Evolutionary conservation across 2,329 filamentous ascomycete species (phyloP), one percentile per base, ranked within the genome.

Genomic region (Teratosphaeria viscida): DNA sequence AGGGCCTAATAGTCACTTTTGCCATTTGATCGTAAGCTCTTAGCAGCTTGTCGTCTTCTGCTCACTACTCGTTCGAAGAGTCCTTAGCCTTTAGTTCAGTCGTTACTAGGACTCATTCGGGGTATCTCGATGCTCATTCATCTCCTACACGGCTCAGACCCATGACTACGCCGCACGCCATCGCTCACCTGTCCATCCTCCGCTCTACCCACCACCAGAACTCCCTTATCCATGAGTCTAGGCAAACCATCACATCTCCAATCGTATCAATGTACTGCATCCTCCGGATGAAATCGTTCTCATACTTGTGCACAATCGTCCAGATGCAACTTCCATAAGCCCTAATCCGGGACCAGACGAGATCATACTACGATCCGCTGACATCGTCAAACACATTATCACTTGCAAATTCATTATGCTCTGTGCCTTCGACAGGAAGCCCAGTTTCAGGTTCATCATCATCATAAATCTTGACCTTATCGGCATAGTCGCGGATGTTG

Each of bases 391-490:
- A n/a, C 8, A 49, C 43, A n/a, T 49, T 23, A 10, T 49, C 43
- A n/a, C 43, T 49, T 23, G n/a, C 43, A 23, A 49, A 49, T 23
- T 49, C 43, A 19, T 49, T 49, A 23, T 49, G 43, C 43, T 49
- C 43, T 10, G 43, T 49, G n/a, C 43, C 43, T 23, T 49, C 43
- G 19, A 49, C 43, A 49, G 43, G 43, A 23, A 49, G 43, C n/a
- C 43, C 43, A 3, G 16, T 23, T n/a, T 23, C 43, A 6, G 27
- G 53, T n/a, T 62, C 58, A 11, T 60, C 61, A 34, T 64, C 85
- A 60, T 94, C 89, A 66, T 84, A 89, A 54, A 97, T 85, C 76
- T 89, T 85, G 29, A 96, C 89, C 67, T 85, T 90, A 37, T 87
- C 86, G 0, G 91, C 85, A 73, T 96, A 96, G 68, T 90, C 82